Base-by-base conservation (phyloP, 208 protist genomes). In the Acanthamoeba healyi region DNA sequence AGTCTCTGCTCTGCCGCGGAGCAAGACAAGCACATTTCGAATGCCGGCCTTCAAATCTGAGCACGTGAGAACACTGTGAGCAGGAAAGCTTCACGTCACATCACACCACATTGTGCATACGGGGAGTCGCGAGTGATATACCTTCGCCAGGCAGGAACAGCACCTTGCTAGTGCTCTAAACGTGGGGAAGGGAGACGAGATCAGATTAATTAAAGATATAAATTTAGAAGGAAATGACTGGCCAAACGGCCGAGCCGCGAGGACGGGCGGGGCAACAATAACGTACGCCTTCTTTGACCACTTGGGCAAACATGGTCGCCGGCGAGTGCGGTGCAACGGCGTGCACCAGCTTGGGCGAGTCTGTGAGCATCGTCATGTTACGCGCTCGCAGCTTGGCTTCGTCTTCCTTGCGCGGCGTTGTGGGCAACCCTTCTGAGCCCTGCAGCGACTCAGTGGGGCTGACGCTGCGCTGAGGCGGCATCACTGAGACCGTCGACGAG, bases 61-160 rank as follows among this genome's bases (percentile, higher is more conserved):
- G 6, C 26, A 49, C n/a, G n/a, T n/a, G n/a, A n/a, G n/a, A n/a
- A n/a, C n/a, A n/a, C n/a, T n/a, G n/a, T n/a, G n/a, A n/a, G n/a
- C n/a, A n/a, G n/a, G n/a, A n/a, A n/a, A n/a, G n/a, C n/a, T n/a
- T n/a, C n/a, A n/a, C n/a, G n/a, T n/a, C n/a, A n/a, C n/a, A n/a
- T n/a, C n/a, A n/a, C n/a, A n/a, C n/a, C n/a, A n/a, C n/a, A n/a
- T n/a, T n/a, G n/a, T n/a, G n/a, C n/a, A n/a, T n/a, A n/a, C n/a
- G n/a, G 56, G 17, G 7, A 29, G 15, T 22, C 7, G 15, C 10
- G 22, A 36, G 10, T 38, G 15, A 54, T 22, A 22, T 36, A 91
- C 84, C 84, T 91, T 91, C 84, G 22, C 84, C 84, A 34, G 84
- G 84, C 32, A 91, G 84, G 84, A 91, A 91, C 14, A 91, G 40